Evolutionary conservation across 169 alveolate species (phyloP).

Genomic region (Toxoplasma gondii): DNA sequence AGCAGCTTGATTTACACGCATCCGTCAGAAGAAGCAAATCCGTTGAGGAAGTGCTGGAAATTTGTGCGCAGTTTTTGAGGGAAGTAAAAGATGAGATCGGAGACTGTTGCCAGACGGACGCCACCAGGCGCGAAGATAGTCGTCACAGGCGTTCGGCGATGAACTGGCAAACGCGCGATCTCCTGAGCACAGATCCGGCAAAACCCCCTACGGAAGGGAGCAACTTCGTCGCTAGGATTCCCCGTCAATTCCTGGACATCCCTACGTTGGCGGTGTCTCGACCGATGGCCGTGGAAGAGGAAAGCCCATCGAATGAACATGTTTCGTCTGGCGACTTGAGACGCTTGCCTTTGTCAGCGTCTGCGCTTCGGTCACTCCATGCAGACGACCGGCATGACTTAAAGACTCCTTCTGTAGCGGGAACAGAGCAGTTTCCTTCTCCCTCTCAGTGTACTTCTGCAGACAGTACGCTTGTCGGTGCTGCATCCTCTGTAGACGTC

Average conservation of each 20-base stretch:
- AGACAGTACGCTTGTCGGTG: background rate
- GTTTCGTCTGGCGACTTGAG: background rate
- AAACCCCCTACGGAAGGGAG: no score
- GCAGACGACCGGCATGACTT: background rate
- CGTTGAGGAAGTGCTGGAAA: background rate
- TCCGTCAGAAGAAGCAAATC: background rate
- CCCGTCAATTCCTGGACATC: background rate
- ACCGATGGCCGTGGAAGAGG: no score
- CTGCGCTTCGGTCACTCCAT: background rate
- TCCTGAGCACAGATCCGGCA: no score
- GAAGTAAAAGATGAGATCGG: background rate
- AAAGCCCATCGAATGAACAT: no score
- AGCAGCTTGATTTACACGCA: slow-evolving; percentile 12
- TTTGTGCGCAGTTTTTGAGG: background rate
- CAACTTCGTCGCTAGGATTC: no score
- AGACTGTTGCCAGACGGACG: background rate
- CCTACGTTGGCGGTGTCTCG: background rate
- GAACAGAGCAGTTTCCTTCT: background rate
- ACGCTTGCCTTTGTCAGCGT: background rate
- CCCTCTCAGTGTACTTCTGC: background rate
- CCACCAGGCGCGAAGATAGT: background rate
- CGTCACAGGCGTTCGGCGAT: background rate
- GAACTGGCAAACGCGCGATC: background rate
- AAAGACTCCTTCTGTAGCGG: background rate
- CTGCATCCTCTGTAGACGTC: background rate